Evolutionary conservation across 345 rosid genomes (phyloP), one percentile per base, ranked within the genome.

Genomic region (Brassica incana): DNA sequence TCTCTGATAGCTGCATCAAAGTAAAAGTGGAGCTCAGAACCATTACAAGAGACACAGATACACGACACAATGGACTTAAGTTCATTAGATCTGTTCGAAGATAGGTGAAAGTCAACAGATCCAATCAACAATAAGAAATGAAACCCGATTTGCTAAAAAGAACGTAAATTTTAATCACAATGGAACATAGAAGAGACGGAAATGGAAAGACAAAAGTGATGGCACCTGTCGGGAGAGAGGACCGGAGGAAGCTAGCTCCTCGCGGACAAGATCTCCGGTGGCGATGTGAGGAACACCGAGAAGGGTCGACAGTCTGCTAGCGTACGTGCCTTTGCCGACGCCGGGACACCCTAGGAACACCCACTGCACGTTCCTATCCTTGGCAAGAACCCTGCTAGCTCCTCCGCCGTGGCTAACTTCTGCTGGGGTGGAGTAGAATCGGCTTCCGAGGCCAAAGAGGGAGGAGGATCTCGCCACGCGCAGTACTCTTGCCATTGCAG

Each of bases 301-400:
- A 63, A 89, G 91, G 72, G 10, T 78, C 15, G 94, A 91, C 11
- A 93, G 86, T 48, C 95, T 93, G 69, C 96, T 88, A 15, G 98
- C 97, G 74, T 95, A 93, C 0, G 96, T 91, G 18, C 99, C 99
- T 82, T 93, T 93, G 6, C 99, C 99, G 5, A 95, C 99, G 56
- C 96, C 97, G 0, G 99, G 98, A 67, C 89, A 89, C 6, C 99
- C 99, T 3, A 95, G 88, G 69, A 95, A 95, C 75, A 92, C 91
- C 99, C 98, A 95, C 78, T 95, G 98, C 5, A 95, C 89, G 64
- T 87, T 90, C 71, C 94, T 77, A 56, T 88, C 87, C 64, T 80
- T 83, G 2, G 90, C 84, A 72, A 78, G 87, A 56, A 50, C 75
- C 66, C 83, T 87, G 16, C 74, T 9, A 36, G 83, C 61, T 32